These are phyloP conservation scores for Geosmithia flava DNA, from an alignment of 2,329 filamentous ascomycete genomes.

Conservation along the genomic window DNA sequence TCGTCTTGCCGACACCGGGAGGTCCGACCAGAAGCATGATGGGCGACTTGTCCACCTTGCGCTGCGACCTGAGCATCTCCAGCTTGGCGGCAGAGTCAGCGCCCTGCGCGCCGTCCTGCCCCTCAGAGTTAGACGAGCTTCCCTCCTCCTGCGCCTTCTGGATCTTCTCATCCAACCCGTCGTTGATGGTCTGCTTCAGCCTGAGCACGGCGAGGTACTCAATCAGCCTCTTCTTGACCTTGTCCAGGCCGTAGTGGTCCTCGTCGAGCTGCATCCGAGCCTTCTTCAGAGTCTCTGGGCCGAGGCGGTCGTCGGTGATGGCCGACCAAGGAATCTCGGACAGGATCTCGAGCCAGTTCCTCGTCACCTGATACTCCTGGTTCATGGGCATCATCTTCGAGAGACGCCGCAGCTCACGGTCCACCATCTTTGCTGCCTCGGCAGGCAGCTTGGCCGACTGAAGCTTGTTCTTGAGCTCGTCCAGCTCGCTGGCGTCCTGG, in stretches of 20 bases:
- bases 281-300: conserved; percentile 61
- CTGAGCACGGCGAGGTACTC: conserved; percentile 96
- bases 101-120: conserved; percentile 6
- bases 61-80: conserved; percentile 65
- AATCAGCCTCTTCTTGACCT: conserved; percentile 90
- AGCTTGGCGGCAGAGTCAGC: conserved; percentile 40
- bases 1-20: conserved; percentile 92
- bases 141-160: conserved; percentile 49
- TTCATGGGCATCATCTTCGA: conserved; percentile 95
- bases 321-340: conserved; percentile 88
- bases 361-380: conserved; percentile 86
- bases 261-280: conserved; percentile 87
- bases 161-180: conserved; percentile 70
- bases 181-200: conserved; percentile 83
- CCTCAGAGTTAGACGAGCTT: conserved; percentile 12
- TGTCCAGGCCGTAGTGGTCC: conserved; percentile 92
- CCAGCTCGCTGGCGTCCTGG: conserved; percentile 78
- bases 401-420: conserved; percentile 75
- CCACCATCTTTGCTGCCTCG: conserved; percentile 82
- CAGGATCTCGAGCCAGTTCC: conserved; percentile 88
- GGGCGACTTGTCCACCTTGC: conserved; percentile 87
- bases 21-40: conserved; percentile 89
- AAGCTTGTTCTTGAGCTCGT: conserved; percentile 81
- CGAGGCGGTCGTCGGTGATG: conserved; percentile 74
- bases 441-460: conserved; percentile 68